These are phyloP conservation scores for Trametes pubescens DNA, from an alignment of 1,284 basidiomycete genomes.

Conservation along the genomic window DNA sequence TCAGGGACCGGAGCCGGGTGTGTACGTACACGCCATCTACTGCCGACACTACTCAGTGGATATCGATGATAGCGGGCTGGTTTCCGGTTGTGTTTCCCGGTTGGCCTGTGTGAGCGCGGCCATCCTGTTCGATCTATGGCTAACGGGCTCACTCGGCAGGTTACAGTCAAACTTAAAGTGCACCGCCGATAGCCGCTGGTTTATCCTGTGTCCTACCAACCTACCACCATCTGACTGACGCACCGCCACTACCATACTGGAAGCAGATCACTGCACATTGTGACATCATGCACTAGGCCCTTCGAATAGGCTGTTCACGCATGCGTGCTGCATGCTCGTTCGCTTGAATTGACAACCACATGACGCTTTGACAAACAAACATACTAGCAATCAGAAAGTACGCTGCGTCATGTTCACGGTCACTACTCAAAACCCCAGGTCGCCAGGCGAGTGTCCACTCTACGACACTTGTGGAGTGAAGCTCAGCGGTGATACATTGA, in stretches of 20 bases:
- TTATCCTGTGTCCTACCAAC: background rate
- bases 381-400: too few species aligned
- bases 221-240: background rate
- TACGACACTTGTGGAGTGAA: too few species aligned
- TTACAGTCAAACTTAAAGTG: background rate
- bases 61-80: background rate
- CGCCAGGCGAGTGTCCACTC: too few species aligned
- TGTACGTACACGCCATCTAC: background rate
- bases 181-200: background rate
- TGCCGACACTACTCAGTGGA: background rate
- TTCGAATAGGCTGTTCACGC: background rate
- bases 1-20: background rate
- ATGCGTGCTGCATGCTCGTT: too few species aligned
- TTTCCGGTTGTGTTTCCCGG: background rate
- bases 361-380: too few species aligned
- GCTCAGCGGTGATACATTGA: too few species aligned
- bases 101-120: background rate
- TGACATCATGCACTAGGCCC: background rate
- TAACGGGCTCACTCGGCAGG: background rate
- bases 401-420: too few species aligned
- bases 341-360: too few species aligned
- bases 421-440: too few species aligned
- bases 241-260: background rate
- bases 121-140: background rate
- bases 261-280: background rate